These are phyloP conservation scores for Calophaca sinica DNA, from an alignment of 306 rosid species.

Conservation along the genomic window DNA sequence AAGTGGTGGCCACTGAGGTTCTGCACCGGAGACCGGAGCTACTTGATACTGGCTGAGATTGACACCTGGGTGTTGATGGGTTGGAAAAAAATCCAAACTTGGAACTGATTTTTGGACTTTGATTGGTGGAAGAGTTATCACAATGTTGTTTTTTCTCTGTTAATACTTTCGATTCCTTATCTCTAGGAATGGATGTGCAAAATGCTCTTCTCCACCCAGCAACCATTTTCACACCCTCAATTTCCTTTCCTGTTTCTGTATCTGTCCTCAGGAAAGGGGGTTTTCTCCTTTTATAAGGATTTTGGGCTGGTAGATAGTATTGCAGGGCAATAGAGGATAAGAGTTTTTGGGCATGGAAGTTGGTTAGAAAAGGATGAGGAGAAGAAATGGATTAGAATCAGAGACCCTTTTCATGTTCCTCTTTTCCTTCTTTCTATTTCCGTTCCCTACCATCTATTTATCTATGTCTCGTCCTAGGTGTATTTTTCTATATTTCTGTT, in stretches of 20 bases:
- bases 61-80: constrained; percentile 82
- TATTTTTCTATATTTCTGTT: constrained; percentile 44
- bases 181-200: constrained; percentile 83
- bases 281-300: not conserved
- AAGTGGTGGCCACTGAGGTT: constrained; percentile 58
- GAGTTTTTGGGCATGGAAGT: constrained; percentile 30
- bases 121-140: constrained; percentile 41
- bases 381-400: constrained; percentile 54
- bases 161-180: constrained; percentile 52
- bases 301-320: constrained; percentile 18
- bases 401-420: constrained; percentile 46
- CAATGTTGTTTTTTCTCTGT: constrained; percentile 58
- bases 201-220: constrained; percentile 96
- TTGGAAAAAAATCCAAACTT: constrained; percentile 87
- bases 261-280: not conserved
- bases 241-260: not conserved
- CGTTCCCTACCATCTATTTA: constrained; percentile 58
- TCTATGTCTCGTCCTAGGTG: constrained; percentile 36
- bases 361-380: constrained; percentile 44
- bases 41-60: constrained; percentile 58
- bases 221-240: constrained; percentile 61
- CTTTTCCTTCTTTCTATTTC: constrained; percentile 50
- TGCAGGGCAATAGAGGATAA: constrained; percentile 14
- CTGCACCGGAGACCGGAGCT: constrained; percentile 81
- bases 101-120: constrained; percentile 67